These are phyloP conservation scores for Thamnidium elegans DNA, from an alignment of 192 early-diverging fungal genomes.

Conservation along the genomic window DNA sequence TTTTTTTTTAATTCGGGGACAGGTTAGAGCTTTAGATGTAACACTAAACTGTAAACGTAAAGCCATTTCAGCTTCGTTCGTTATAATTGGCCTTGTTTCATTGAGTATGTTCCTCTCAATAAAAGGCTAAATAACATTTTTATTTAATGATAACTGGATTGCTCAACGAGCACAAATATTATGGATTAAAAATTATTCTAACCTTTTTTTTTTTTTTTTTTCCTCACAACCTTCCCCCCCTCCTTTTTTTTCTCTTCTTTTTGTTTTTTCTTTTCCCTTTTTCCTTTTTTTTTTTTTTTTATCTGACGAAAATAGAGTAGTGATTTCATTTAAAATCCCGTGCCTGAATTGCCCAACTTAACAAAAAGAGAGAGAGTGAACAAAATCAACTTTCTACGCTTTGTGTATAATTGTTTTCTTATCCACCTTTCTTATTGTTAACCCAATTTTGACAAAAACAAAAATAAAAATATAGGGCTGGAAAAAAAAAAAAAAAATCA, in stretches of 20 bases:
- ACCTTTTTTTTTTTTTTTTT: neutral
- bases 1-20: conserved; percentile 6
- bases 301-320: neutral
- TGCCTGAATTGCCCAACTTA: conserved; percentile 1
- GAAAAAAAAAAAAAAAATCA: neutral
- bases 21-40: conserved; percentile 15
- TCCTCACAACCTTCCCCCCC: neutral
- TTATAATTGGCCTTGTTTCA: conserved; percentile 17
- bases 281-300: neutral
- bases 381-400: too few species aligned
- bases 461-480: neutral
- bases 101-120: conserved; percentile 1
- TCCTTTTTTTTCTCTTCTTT: neutral
- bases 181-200: conserved; percentile 7
- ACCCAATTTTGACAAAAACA: neutral
- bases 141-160: conserved; percentile 11
- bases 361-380: too few species aligned
- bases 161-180: conserved; percentile 16
- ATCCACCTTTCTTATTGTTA: conserved; percentile 1
- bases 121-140: conserved; percentile 2
- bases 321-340: conserved; percentile 8
- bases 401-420: neutral
- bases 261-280: neutral
- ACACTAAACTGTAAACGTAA: conserved; percentile 20
- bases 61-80: conserved; percentile 5